Evolutionary conservation across 768 basidiomycete species (phyloP), one percentile per base, ranked within the genome.

Genomic region (Lactifluus piperatus): DNA sequence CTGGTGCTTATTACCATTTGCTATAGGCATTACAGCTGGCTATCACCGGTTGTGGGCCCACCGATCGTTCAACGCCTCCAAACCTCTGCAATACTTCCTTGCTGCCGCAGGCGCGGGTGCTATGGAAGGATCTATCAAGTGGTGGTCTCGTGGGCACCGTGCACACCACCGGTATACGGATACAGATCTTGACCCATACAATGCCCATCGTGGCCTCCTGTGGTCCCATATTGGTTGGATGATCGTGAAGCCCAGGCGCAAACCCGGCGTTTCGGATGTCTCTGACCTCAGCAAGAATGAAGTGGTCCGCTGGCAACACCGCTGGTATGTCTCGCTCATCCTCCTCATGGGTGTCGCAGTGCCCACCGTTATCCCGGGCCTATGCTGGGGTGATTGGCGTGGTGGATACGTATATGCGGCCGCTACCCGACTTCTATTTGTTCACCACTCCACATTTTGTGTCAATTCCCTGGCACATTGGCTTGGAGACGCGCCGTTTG

Each of bases 31-130:
- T 60, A 93, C 91, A 0, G 91, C 90, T 10, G 95, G 97, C 11
- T 99, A 98, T 74, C 97, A 99, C 68, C 85, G 97, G 57, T 80
- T 98, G 0, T 99, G 94, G 94, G 91, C 97, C 10, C 97, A 99
- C 69, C 84, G 97, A 57, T 80, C 91, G 0, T 99, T 95, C 72
- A 97, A 97, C 69, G 97, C 95, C 37, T 85, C 88, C 4, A 79
- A 79, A 59, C 86, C 89, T 16, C 75, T 98, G 13, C 86, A 97
- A 70, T 97, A 92, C 69, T 74, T 81, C 63, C 82, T 97, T 49
- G 91, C 94, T 26, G 67, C 88, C 20, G 80, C 84, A 10, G 97
- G 95, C 51, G 86, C 92, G 1, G 95, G 97, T 49, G 94, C 95
- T 5, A 88, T 95, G 48, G 83, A 99, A 69, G 95, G 95, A 9